Conservation (phyloP, 768 basidiomycete genomes). For the Boletus reticulatus region DNA sequence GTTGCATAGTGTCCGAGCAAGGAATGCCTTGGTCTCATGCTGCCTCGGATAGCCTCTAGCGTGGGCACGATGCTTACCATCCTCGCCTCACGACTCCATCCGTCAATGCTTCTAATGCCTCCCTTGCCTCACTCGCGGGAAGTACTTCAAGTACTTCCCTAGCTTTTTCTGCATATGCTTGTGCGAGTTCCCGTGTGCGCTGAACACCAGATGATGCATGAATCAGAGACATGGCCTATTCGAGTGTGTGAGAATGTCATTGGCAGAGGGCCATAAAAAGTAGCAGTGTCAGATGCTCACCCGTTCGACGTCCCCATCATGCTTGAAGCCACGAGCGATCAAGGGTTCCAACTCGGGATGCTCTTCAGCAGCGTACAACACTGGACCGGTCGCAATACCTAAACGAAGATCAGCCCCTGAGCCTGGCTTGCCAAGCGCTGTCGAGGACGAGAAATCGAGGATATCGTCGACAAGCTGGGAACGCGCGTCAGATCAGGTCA, state of each 20-base stretch:
- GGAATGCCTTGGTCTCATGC: neutral
- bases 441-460: conserved; percentile 84
- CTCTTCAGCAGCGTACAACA: conserved; percentile 84
- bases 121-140: conserved; percentile 79
- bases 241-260: neutral
- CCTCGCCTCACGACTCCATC: conserved; percentile 63
- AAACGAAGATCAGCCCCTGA: conserved; percentile 76
- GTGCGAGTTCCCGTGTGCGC: conserved; percentile 76
- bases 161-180: conserved; percentile 73
- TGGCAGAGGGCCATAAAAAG: neutral
- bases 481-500: neutral
- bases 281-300: conserved; percentile 40
- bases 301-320: conserved; percentile 75
- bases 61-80: conserved; percentile 33
- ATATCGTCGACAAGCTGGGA: conserved; percentile 90
- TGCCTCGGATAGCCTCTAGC: neutral
- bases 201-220: conserved; percentile 70
- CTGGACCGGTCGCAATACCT: conserved; percentile 84
- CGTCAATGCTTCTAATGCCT: conserved; percentile 71
- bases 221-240: conserved; percentile 59
- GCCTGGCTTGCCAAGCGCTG: conserved; percentile 84
- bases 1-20: conserved; percentile 1
- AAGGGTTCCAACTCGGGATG: conserved; percentile 72
- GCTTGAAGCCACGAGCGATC: conserved; percentile 74
- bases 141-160: conserved; percentile 63